These are phyloP conservation scores for Selaginella tamariscina DNA, from an alignment of 75 land plant species.

Conservation along the genomic window DNA sequence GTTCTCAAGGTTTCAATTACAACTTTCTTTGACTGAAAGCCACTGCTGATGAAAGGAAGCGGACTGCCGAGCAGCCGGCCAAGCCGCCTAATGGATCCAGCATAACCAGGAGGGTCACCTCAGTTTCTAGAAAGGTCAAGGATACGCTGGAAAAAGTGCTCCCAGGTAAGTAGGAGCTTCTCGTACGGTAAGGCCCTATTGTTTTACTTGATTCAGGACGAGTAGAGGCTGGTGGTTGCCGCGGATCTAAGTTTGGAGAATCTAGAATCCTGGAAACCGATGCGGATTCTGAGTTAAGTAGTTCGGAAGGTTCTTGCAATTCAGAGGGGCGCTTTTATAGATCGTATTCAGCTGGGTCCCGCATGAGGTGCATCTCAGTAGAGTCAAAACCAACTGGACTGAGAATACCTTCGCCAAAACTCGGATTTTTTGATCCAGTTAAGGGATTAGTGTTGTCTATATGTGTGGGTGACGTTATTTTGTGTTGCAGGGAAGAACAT, in stretches of 20 bases:
- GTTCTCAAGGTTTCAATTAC: neutral
- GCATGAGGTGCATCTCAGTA: too few relatives aligned
- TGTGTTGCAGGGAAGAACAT: slow-evolving; percentile 21
- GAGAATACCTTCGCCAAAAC: slow-evolving; percentile 68
- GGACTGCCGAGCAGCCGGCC: neutral
- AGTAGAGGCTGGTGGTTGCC: too few relatives aligned
- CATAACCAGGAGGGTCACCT: slow-evolving; percentile 20
- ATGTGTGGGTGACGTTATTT: neutral
- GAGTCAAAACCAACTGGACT: slow-evolving; percentile 51
- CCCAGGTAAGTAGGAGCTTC: slow-evolving; percentile 36
- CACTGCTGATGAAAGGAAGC: slow-evolving; percentile 15
- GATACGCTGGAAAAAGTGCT: slow-evolving; percentile 34
- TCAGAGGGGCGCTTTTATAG: too few relatives aligned
- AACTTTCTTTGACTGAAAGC: slow-evolving; percentile 22
- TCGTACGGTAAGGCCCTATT: too few relatives aligned
- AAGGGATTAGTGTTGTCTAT: neutral
- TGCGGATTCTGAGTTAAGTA: neutral
- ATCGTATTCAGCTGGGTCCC: too few relatives aligned
- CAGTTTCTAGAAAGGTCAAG: slow-evolving; percentile 30
- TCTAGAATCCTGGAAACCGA: too few relatives aligned
- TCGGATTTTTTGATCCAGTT: slow-evolving; percentile 87
- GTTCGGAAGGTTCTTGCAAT: neutral
- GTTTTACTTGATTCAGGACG: too few relatives aligned
- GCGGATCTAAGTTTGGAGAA: too few relatives aligned
- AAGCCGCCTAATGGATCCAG: neutral